Evolutionary conservation across 2,329 filamentous ascomycete species (phyloP).

Genomic region (Diaporthe australafricana): DNA sequence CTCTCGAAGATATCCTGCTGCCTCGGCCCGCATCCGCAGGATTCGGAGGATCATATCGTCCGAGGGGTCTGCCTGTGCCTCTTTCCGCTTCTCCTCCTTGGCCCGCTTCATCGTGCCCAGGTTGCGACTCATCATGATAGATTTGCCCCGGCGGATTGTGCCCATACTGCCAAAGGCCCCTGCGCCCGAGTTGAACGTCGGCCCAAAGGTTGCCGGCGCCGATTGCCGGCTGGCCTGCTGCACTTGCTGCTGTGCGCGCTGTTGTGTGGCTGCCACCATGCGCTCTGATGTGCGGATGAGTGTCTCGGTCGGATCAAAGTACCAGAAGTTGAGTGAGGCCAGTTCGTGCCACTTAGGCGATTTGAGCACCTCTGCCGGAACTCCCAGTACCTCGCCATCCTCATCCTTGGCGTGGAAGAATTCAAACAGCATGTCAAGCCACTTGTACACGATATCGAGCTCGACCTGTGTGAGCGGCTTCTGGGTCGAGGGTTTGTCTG

Average conservation of each 20-base stretch:
- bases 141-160: conserved; percentile 75
- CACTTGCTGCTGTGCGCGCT: conserved; percentile 78
- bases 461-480: conserved; percentile 87
- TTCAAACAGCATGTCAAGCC: conserved; percentile 88
- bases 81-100: conserved; percentile 95
- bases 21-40: conserved; percentile 93
- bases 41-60: conserved; percentile 99
- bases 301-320: conserved; percentile 91
- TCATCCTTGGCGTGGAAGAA: conserved; percentile 97
- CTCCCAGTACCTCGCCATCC: conserved; percentile 82
- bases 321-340: conserved; percentile 97
- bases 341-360: conserved; percentile 99
- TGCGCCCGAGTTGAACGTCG: conserved; percentile 62
- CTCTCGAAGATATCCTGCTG: conserved; percentile 87
- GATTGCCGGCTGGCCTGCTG: conserved; percentile 51
- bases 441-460: conserved; percentile 93
- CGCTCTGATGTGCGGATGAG: conserved; percentile 95
- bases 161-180: conserved; percentile 73
- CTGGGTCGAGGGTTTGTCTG: conserved; percentile 92
- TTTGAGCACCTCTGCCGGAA: conserved; percentile 91
- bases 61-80: conserved; percentile 94
- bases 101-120: conserved; percentile 95
- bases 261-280: conserved; percentile 89
- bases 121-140: conserved; percentile 94
- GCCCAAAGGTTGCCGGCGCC: conserved; percentile 52